phyloP scores from a whole-genome alignment of 176 grass and related monocot genomes.

The Echinochloa phyllopogon region DNA sequence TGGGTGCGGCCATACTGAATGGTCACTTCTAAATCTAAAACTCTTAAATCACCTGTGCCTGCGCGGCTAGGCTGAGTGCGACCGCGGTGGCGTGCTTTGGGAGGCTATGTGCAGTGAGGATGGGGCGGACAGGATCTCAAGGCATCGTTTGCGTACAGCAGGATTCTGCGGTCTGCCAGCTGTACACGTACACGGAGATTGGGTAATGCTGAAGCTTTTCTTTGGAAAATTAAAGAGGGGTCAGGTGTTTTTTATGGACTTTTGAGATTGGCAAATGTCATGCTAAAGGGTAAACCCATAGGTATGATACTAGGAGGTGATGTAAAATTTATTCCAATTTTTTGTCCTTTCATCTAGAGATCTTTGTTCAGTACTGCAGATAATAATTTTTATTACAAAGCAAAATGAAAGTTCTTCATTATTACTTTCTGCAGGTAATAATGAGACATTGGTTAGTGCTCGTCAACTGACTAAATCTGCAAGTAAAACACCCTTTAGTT shows the following conservation, averaged over 20 bases:
- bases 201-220: background rate
- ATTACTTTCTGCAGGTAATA: background rate
- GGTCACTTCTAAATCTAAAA: conserved; percentile 46
- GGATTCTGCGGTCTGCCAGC: background rate
- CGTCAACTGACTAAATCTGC: background rate
- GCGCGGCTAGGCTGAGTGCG: background rate
- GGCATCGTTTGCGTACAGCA: background rate
- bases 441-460: background rate
- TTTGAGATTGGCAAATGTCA: background rate
- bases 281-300: background rate
- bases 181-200: background rate
- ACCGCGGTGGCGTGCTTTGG: background rate
- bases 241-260: background rate
- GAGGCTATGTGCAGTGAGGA: background rate
- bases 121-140: background rate
- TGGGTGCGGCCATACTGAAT: background rate
- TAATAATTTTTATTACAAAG: background rate
- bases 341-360: background rate
- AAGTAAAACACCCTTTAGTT: background rate
- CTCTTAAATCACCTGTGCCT: conserved; percentile 3
- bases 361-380: background rate
- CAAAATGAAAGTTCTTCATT: background rate
- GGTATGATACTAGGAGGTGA: conserved; percentile 1
- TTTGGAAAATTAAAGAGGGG: background rate
- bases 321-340: background rate